These are phyloP conservation scores for Xylariaceae sp. DNA, from an alignment of 2,329 filamentous ascomycete species.

Conservation along the genomic window DNA sequence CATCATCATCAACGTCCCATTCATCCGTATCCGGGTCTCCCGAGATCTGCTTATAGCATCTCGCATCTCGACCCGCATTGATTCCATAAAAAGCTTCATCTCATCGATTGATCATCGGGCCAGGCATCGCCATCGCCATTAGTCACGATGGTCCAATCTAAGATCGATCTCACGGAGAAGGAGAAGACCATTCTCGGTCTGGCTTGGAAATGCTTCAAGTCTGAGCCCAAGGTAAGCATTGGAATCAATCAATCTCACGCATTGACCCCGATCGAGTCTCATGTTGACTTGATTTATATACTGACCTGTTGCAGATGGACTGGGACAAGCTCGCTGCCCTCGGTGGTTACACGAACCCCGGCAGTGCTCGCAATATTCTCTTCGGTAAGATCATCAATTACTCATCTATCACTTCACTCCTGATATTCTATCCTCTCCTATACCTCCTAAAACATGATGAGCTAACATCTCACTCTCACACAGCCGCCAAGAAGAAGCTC, in stretches of 20 bases:
- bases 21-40: neutral
- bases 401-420: neutral
- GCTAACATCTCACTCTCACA: neutral
- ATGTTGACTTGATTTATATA: too few species aligned
- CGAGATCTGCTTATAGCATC: neutral
- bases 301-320: constrained; percentile 18
- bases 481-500: constrained; percentile 11
- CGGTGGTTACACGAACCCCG: constrained; percentile 19
- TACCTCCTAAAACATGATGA: neutral
- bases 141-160: constrained; percentile 9
- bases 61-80: neutral
- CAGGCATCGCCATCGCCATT: neutral
- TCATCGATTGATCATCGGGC: neutral
- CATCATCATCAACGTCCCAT: neutral
- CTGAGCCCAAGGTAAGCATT: constrained; percentile 16
- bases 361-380: constrained; percentile 16
- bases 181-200: constrained; percentile 17
- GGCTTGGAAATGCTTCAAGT: constrained; percentile 20
- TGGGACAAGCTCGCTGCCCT: constrained; percentile 20
- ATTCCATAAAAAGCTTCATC: neutral
- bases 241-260: too few species aligned
- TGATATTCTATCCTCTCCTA: neutral
- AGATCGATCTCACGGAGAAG: constrained; percentile 16
- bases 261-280: too few species aligned
- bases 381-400: constrained; percentile 12